Conservation (phyloP, 1,284 basidiomycete species). For the Neonothopanus nambi region DNA sequence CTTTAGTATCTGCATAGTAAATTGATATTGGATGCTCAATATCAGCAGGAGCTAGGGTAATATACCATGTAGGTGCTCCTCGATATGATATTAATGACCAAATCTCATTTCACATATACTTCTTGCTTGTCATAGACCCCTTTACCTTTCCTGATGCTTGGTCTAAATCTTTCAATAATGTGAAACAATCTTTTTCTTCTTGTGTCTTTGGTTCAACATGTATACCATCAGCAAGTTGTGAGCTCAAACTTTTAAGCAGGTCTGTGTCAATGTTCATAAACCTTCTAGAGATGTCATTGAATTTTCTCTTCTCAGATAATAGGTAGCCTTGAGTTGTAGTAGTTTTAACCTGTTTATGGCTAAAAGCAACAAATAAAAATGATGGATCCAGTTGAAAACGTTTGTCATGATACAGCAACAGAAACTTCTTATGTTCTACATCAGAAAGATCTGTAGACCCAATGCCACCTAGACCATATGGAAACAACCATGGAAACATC, state of each 20-base stretch:
- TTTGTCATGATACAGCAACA: conserved; percentile 33
- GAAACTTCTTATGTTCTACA: conserved; percentile 21
- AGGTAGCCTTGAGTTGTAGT: conserved; percentile 28
- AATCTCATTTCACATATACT: conserved; percentile 38
- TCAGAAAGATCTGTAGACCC: conserved; percentile 31
- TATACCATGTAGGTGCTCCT: conserved; percentile 29
- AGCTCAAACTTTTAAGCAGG: conserved; percentile 23
- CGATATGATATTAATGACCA: conserved; percentile 32
- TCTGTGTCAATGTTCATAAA: too few relatives aligned
- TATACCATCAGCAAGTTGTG: conserved; percentile 25
- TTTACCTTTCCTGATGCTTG: too few relatives aligned
- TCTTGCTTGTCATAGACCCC: too few relatives aligned
- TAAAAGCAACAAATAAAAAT: conserved; percentile 31
- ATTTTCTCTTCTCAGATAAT: too few relatives aligned
- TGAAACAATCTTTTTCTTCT: too few relatives aligned
- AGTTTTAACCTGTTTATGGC: conserved; percentile 30
- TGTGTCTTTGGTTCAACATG: conserved; percentile 28
- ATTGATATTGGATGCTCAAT: too few relatives aligned
- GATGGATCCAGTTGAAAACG: conserved; percentile 28
- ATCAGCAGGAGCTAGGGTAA: conserved; percentile 31
- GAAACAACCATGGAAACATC: too few relatives aligned
- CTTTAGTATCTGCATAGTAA: too few relatives aligned
- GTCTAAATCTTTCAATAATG: too few relatives aligned
- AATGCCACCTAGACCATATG: conserved; percentile 35
- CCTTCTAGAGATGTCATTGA: too few relatives aligned